Evolutionary conservation across 2,329 filamentous ascomycete genomes (phyloP).

Genomic region (Pseudogymnoascus sp.): DNA sequence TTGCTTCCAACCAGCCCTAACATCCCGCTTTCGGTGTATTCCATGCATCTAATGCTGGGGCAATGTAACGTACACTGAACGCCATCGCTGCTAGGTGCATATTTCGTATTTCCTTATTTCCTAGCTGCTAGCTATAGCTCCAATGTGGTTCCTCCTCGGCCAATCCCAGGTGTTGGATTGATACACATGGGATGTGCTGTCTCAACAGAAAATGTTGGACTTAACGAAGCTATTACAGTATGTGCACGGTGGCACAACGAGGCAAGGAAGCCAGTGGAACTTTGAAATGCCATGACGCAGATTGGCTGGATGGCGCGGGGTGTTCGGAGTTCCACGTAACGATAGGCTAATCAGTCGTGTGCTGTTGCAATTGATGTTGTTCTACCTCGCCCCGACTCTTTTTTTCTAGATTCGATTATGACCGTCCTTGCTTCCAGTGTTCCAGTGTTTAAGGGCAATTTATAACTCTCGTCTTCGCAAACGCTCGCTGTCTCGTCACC

Average conservation of each 20-base stretch:
- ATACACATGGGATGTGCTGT: slow-evolving; percentile 3
- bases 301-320: slow-evolving; percentile 1
- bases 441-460: neutral
- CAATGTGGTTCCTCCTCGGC: neutral
- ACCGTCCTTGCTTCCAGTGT: neutral
- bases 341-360: neutral
- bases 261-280: neutral
- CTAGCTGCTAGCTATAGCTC: neutral
- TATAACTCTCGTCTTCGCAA: neutral
- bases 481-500: neutral
- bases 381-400: neutral
- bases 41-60: neutral
- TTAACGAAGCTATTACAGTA: neutral
- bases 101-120: slow-evolving; percentile 4
- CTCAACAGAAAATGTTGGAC: neutral
- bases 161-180: slow-evolving; percentile 4
- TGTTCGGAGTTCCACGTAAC: neutral
- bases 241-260: neutral
- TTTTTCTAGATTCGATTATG: neutral
- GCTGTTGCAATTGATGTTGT: neutral
- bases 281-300: neutral
- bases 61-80: neutral
- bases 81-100: neutral
- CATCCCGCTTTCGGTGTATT: neutral
- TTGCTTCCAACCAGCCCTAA: slow-evolving; percentile 3